Evolutionary conservation across 176 grass and related monocot species (phyloP).

Genomic region (Bromus sterilis): DNA sequence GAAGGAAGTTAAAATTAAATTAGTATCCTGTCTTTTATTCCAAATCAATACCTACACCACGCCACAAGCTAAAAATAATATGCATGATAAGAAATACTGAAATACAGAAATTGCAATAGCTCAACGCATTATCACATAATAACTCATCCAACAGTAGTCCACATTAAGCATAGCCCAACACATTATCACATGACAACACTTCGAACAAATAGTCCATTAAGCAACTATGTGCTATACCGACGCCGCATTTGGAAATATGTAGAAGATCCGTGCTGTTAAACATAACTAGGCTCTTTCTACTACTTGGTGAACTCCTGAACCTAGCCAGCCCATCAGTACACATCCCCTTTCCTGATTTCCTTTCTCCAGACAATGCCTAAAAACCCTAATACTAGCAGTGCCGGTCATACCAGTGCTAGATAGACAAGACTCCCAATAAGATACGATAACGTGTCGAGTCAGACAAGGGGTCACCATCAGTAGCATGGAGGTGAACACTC

Average conservation of each 20-base stretch:
- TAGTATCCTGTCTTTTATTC: not conserved
- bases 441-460: no score
- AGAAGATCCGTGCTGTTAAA: not conserved
- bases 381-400: not conserved
- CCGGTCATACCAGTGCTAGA: not conserved
- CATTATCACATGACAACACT: not conserved
- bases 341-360: not conserved
- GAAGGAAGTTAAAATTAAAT: conserved; percentile 23
- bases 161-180: not conserved
- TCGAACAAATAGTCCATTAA: not conserved
- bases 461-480: no score
- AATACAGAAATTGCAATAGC: not conserved
- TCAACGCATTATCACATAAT: not conserved
- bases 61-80: conserved; percentile 3
- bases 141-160: not conserved
- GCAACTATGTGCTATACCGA: not conserved
- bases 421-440: no score
- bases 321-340: not conserved
- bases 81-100: not conserved
- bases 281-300: not conserved
- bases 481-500: no score
- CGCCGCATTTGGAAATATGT: not conserved
- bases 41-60: not conserved
- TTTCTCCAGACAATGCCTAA: not conserved
- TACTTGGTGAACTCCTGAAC: not conserved